phyloP scores from a whole-genome alignment of 768 basidiomycete genomes.

The Fomitopsis pulvina region DNA sequence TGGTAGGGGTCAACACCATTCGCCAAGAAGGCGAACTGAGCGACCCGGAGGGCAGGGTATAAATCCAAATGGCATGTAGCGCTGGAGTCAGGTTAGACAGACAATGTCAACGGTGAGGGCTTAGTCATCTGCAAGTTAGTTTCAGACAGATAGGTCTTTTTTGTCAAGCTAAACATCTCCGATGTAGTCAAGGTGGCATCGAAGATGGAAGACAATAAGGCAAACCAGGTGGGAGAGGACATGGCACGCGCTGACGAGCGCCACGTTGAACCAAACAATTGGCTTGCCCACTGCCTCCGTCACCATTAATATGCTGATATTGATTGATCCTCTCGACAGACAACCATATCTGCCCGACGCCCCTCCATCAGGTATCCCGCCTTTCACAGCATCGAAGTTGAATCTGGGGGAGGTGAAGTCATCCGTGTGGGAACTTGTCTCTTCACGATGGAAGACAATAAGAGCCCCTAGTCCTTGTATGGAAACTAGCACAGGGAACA shows the following conservation, averaged over 20 bases:
- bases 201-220: constrained; percentile 4
- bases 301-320: neutral
- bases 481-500: neutral
- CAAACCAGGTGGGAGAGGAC: neutral
- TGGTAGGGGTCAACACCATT: neutral
- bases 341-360: too few relatives aligned
- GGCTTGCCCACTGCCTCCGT: neutral
- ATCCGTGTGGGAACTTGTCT: neutral
- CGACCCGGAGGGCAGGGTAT: neutral
- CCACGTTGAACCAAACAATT: constrained; percentile 3
- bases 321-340: neutral
- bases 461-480: neutral
- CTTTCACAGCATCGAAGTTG: neutral
- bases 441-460: neutral
- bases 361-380: neutral
- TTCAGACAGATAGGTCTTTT: neutral
- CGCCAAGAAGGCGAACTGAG: neutral
- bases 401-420: neutral
- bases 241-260: neutral
- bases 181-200: neutral
- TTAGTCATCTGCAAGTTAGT: constrained; percentile 1
- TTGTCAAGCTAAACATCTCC: constrained; percentile 2
- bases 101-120: constrained; percentile 1
- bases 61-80: neutral
- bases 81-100: neutral